Base-by-base conservation (phyloP, 1,284 basidiomycete species). In the Puccinia sorghi region DNA sequence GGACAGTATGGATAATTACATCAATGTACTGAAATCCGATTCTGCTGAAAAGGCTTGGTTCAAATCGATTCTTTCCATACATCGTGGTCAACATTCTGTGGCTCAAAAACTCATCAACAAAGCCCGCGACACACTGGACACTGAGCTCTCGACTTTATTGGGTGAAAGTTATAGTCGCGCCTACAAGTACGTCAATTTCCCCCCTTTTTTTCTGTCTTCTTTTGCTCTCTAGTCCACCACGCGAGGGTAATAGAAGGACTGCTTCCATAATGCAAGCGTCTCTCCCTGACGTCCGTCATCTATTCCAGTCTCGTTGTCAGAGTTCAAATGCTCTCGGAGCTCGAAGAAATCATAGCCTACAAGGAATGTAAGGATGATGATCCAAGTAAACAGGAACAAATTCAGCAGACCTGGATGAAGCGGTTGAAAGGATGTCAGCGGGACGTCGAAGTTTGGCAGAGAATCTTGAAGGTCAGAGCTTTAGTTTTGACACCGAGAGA, bases 401-500 rank as follows among this genome's bases (percentile, higher is more conserved):
- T 95, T 87, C 88, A 92, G 71, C 92, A 90, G 85, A 97, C 94
- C 0, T 82, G 79, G 80, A 80, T 81, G 80, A 82, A 81, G 82
- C 94, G 93, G 80, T 86, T 99, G 57, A 92, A 94, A 86, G 97
- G 95, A 2, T 98, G 96, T 85, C 95, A 99, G 84, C 93, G 94
- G 20, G 97, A 99, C 82, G 97, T 99, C 22, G 97, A 99, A 85
- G 94, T 97, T 4, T 99, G 97, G 97, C 97, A 99, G 85, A 90
- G 96, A 27, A 94, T 99, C 67, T 86, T 99, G 20, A 96, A 98
- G 86, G 94, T 99, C 54, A 90, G 97, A 79, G 94, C 94, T 0
- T 88, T 99, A 70, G 95, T 99, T 27, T 87, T 98, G 43, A 93
- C 90, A 63, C 97, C 97, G 0, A 92, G 92, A 81, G 94, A 97